phyloP scores from a whole-genome alignment of 208 protist genomes.

The Naegleria gruberi region DNA sequence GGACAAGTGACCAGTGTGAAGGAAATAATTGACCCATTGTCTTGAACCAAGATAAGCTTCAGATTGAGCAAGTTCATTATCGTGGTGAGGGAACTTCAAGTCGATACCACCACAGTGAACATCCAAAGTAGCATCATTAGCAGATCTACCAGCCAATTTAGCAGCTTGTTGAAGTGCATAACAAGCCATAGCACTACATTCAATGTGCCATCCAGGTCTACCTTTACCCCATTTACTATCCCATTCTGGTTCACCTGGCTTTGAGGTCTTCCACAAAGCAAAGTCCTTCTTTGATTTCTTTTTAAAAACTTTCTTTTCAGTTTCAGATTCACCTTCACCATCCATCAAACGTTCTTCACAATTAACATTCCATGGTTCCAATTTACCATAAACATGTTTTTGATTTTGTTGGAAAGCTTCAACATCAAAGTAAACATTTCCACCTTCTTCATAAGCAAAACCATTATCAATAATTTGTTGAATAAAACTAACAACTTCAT shows the following conservation, averaged over 20 bases:
- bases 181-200: conserved; percentile 96
- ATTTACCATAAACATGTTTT: conserved; percentile 85
- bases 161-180: conserved; percentile 33
- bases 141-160: background rate
- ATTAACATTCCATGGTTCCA: conserved; percentile 48
- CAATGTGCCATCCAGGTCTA: conserved; percentile 99
- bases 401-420: conserved; percentile 55
- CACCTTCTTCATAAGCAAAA: conserved; percentile 80
- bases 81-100: conserved; percentile 98
- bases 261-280: conserved; percentile 95
- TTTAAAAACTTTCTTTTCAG: conserved; percentile 38
- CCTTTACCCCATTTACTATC: conserved; percentile 80
- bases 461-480: conserved; percentile 89
- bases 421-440: conserved; percentile 91
- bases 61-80: conserved; percentile 97
- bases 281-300: conserved; percentile 88
- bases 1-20: conserved; percentile 90
- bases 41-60: conserved; percentile 71
- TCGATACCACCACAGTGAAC: conserved; percentile 95
- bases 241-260: conserved; percentile 85
- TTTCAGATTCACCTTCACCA: conserved; percentile 66
- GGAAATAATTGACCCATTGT: conserved; percentile 97
- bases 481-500: conserved; percentile 84
- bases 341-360: conserved; percentile 57
- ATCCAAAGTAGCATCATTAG: conserved; percentile 84